Base-by-base conservation (phyloP, 352 stramenopile species). In the Blastocystis sp. region DNA sequence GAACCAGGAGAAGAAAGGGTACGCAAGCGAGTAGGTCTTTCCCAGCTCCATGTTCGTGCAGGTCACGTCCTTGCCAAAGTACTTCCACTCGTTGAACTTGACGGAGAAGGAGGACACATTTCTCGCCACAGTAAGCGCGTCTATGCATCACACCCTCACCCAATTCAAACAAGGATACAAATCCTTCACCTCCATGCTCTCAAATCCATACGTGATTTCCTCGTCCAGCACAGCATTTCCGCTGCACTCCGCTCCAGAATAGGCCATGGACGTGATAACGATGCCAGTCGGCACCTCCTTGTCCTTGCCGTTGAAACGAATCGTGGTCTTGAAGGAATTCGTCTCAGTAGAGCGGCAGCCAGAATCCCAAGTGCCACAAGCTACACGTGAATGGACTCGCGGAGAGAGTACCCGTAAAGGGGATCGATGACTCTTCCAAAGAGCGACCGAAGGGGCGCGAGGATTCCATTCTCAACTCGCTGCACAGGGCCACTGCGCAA, bases 161-260 rank as follows among this genome's bases (percentile, higher is more conserved):
- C 42, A 21, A 65, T 4, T 6, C 42, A 7, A 17, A 81, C 71
- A 64, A 24, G 71, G 71, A 65, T 81, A 81, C 7, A 1, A 11
- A 7, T 21, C 38, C n/a, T 63, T 54, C n/a, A 43, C 28, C 9
- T 21, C 11, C n/a, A 66, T 40, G 3, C 66, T 38, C 17, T 42
- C 45, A n/a, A 24, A 45, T 42, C 66, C 24, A 4, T 34, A 81
- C 6, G 24, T 57, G 0, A 43, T 9, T 6, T 45, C 28, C 48
- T 81, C 71, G 10, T 81, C 48, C 24, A 81, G n/a, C 38, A 81
- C 17, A 6, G 45, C 10, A n/a, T 64, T 60, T 48, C 71, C 71
- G 48, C 19, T 52, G 54, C 71, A 81, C 3, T 63, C 71, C 11
- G 4, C 45, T 24, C 24, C 34, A 48, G 17, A 11, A 66, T 81